Conservation (phyloP, 2,329 filamentous ascomycete species). For the Hypoxylon sp. region DNA sequence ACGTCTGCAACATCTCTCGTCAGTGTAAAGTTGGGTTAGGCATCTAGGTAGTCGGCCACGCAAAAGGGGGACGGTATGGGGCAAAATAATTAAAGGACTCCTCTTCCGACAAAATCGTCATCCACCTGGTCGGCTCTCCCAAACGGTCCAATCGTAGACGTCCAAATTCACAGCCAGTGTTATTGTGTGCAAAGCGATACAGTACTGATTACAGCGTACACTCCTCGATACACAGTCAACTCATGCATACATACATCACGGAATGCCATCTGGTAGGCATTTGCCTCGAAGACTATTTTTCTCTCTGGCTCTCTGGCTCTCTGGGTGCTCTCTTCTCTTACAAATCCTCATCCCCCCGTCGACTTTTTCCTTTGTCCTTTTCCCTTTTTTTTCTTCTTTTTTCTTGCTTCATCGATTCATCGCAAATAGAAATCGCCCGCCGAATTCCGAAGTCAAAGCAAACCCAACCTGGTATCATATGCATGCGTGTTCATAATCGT, state of each 20-base stretch:
- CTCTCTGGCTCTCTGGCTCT: no score
- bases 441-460: conserved; percentile 21
- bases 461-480: conserved; percentile 39
- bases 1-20: no score
- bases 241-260: conserved; percentile 14
- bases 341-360: conserved; percentile 1
- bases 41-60: no score
- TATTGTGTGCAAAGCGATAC: background rate
- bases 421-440: conserved; percentile 5
- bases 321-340: conserved; percentile 7
- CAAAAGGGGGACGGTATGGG: no score
- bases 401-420: no score
- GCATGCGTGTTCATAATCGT: conserved; percentile 35
- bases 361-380: no score
- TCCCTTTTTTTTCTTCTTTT: conserved; percentile 5
- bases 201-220: conserved; percentile 3
- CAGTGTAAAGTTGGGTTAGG: no score
- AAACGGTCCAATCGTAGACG: no score
- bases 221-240: background rate
- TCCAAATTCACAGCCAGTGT: no score
- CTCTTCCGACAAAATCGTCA: no score
- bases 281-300: background rate
- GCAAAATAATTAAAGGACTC: no score
- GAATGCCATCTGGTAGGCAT: background rate
- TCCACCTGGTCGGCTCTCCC: no score